Evolutionary conservation across 495 filamentous ascomycete species (phyloP), one percentile per base, ranked within the genome.

Genomic region (Neurospora sp.): DNA sequence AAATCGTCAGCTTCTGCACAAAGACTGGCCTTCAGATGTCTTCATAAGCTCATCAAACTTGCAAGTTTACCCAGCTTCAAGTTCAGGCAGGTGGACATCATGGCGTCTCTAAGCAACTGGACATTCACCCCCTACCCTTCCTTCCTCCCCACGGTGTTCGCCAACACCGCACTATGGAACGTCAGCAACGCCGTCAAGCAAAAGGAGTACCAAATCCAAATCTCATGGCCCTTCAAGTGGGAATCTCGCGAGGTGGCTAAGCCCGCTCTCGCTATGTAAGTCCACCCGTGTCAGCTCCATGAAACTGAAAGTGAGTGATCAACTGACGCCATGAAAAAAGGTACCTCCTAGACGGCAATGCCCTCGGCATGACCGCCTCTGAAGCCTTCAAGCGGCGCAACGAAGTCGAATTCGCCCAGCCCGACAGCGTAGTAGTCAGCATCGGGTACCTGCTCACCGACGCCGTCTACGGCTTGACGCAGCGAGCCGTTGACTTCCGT

Each of bases 341-440:
- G 41, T 78, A 78, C 70, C 74, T 77, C n/a, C 69, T 76, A 8
- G 78, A 79, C 46, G 78, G 78, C n/a, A 79, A 77, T 69, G 78
- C 78, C 9, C n/a, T 73, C 18, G 78, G 74, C 72, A 72, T 73
- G 40, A 77, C 78, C 0, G 78, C 78, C 3, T 70, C 75, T 1
- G 78, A 79, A 38, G 73, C 39, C 11, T 73, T 78, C 73, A 76
- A 78, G 66, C 76, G 76, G 1, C 76, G 75, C 16, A 70, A 72
- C 18, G 59, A 72, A 14, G 75, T 77, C 8, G 71, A 72, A 2
- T 27, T 42, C 2, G 16, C 39, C 41, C 72, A 78, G 70, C 76
- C 76, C 23, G 76, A 79, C 71, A 74, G 72, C 41, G 39, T 79
- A 35, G 73, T 79, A 23, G 75, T 78, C 44, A 77, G 75, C 71